A percentile compares a stretch with the other conserved stretches of the same genome.
phyloP scores from a whole-genome alignment of 805 yeast species.

The Saccharomycopsis schoenii region DNA sequence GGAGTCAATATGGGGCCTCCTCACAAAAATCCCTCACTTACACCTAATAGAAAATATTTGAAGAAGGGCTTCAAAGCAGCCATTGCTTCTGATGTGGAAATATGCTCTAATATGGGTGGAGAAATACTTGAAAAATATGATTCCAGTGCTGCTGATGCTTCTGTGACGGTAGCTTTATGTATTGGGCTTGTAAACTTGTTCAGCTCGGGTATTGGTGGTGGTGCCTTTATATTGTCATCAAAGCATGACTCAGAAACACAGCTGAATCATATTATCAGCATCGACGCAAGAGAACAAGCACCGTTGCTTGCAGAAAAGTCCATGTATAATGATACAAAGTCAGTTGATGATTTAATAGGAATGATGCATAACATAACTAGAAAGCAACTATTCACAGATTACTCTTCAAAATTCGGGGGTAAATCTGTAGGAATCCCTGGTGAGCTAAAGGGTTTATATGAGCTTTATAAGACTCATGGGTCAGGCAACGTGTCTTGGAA shows the following conservation, averaged over 20 bases:
- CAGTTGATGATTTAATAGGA: neutral
- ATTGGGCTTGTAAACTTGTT: slow-evolving; percentile 77
- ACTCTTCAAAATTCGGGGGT: slow-evolving; percentile 64
- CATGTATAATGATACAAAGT: slow-evolving; percentile 39
- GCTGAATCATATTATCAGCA: slow-evolving; percentile 42
- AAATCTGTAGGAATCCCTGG: slow-evolving; percentile 89
- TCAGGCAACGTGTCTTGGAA: slow-evolving; percentile 66
- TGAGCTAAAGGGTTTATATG: slow-evolving; percentile 74
- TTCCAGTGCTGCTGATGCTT: slow-evolving; percentile 91
- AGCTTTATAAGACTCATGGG: slow-evolving; percentile 49
- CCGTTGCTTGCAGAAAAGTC: slow-evolving; percentile 51
- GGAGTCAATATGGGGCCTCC: slow-evolving; percentile 19
- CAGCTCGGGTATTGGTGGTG: slow-evolving; percentile 91
- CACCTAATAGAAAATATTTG: slow-evolving; percentile 32
- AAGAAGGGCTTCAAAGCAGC: slow-evolving; percentile 42
- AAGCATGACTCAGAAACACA: slow-evolving; percentile 21
- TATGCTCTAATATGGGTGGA: slow-evolving; percentile 55
- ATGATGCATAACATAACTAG: slow-evolving; percentile 15
- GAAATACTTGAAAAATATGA: slow-evolving; percentile 39
- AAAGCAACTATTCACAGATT: slow-evolving; percentile 26
- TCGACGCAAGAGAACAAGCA: slow-evolving; percentile 87
- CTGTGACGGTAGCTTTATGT: slow-evolving; percentile 80
- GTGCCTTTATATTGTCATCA: slow-evolving; percentile 57
- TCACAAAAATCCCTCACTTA: slow-evolving; percentile 25
- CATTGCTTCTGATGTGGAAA: slow-evolving; percentile 56